These are phyloP conservation scores for Malus fusca DNA, from an alignment of 306 rosid genomes.

Conservation along the genomic window DNA sequence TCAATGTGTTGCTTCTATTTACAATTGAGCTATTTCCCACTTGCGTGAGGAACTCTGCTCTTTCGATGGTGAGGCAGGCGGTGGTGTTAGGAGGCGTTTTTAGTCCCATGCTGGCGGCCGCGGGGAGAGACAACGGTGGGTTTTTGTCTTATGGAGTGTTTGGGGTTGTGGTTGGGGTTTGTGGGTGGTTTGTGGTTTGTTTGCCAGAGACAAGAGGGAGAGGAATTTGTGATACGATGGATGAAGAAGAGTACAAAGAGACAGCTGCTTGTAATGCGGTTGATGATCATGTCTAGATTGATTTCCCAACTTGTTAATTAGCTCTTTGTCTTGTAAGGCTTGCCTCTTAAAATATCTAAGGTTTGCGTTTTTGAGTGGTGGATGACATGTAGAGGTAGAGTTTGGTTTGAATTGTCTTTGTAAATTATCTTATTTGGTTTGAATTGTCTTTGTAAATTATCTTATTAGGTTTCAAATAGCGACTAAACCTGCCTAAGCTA, in stretches of 20 bases:
- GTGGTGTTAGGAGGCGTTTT: constrained; percentile 59
- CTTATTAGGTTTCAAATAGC: no score
- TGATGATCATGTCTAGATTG: not conserved
- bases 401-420: not conserved
- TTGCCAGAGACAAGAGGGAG: constrained; percentile 59
- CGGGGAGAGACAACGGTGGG: constrained; percentile 26
- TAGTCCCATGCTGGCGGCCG: constrained; percentile 42
- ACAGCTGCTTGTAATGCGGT: not conserved
- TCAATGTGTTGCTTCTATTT: constrained; percentile 32
- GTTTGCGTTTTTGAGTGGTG: not conserved
- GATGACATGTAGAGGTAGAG: not conserved
- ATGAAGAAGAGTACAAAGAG: constrained; percentile 36
- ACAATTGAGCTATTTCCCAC: constrained; percentile 59
- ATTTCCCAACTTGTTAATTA: not conserved
- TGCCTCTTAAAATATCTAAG: not conserved
- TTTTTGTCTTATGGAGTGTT: constrained; percentile 49
- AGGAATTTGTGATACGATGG: constrained; percentile 49
- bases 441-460: not conserved
- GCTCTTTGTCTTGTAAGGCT: not conserved
- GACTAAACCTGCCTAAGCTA: no score
- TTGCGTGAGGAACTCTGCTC: constrained; percentile 54
- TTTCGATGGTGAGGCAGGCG: constrained; percentile 62
- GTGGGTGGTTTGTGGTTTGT: constrained; percentile 42
- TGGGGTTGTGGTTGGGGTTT: constrained; percentile 35
- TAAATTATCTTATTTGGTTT: not conserved